These are phyloP conservation scores for Lentinula guzmanii DNA, from an alignment of 768 basidiomycete species.

Conservation along the genomic window DNA sequence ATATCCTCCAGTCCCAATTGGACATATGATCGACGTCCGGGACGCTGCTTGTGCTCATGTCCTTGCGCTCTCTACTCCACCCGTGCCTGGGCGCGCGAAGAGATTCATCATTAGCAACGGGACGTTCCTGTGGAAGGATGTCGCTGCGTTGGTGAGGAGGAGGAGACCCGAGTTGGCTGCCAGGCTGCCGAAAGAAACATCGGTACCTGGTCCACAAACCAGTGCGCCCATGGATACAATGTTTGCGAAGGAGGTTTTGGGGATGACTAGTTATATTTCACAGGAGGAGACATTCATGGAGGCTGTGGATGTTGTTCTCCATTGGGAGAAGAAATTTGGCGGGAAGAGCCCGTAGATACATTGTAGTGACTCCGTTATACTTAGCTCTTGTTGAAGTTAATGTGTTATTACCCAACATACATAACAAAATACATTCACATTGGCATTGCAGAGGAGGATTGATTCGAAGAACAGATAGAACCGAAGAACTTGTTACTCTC, in stretches of 20 bases:
- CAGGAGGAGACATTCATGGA: conserved; percentile 5
- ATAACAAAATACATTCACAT: no score
- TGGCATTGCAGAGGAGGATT: no score
- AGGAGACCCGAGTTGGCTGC: conserved; percentile 3
- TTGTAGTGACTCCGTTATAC: no score
- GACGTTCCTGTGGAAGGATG: conserved; percentile 3
- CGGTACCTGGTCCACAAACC: not conserved
- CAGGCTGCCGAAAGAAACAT: conserved; percentile 1
- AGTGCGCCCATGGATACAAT: conserved; percentile 6
- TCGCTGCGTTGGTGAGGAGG: not conserved
- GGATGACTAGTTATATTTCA: not conserved
- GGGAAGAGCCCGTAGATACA: not conserved
- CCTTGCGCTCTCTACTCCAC: conserved; percentile 5
- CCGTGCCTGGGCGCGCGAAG: conserved; percentile 1
- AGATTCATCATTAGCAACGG: not conserved
- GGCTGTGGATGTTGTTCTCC: not conserved
- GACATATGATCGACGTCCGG: conserved; percentile 11
- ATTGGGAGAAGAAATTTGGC: conserved; percentile 8
- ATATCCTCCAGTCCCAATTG: conserved; percentile 3
- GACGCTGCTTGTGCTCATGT: conserved; percentile 10
- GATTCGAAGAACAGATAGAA: no score
- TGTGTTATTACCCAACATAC: no score
- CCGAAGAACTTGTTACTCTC: no score
- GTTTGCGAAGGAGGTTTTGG: conserved; percentile 3
- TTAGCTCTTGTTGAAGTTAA: no score